A percentile compares a stretch with the other conserved stretches of the same genome.
These are phyloP conservation scores for Coemansia erecta DNA, from an alignment of 192 early-diverging fungal genomes.

Conservation along the genomic window DNA sequence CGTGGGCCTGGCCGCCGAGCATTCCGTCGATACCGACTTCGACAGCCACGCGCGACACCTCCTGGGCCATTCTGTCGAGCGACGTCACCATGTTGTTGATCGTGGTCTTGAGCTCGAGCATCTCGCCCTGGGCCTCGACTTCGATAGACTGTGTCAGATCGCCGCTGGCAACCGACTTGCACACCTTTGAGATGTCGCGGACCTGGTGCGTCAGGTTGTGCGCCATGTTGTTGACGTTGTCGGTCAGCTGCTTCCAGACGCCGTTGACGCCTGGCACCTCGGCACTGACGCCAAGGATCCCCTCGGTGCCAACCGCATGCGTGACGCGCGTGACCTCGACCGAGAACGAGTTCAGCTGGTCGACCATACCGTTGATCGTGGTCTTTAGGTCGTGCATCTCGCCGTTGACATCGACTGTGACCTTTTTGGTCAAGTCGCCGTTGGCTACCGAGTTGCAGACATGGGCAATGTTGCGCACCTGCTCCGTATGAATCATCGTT, in stretches of 20 bases:
- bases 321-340: conserved; percentile 59
- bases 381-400: conserved; percentile 67
- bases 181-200: conserved; percentile 65
- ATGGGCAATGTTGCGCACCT: conserved; percentile 63
- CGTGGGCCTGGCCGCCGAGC: conserved; percentile 60
- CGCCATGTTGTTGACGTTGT: conserved; percentile 70
- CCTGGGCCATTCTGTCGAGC: conserved; percentile 54
- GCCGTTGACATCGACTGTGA: conserved; percentile 58
- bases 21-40: conserved; percentile 71
- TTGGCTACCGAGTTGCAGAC: conserved; percentile 63
- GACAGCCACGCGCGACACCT: conserved; percentile 70
- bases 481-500: conserved; percentile 63
- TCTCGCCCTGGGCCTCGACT: conserved; percentile 67
- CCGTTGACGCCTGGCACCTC: conserved; percentile 59
- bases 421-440: conserved; percentile 59
- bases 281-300: conserved; percentile 57
- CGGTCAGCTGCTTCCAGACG: conserved; percentile 66
- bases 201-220: conserved; percentile 68
- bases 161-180: conserved; percentile 62
- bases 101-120: conserved; percentile 65
- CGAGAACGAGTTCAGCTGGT: conserved; percentile 55
- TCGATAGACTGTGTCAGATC: conserved; percentile 65
- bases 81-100: conserved; percentile 74
- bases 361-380: conserved; percentile 66
- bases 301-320: conserved; percentile 58